phyloP scores from a whole-genome alignment of 768 basidiomycete genomes.

The Favolaschia claudopus region DNA sequence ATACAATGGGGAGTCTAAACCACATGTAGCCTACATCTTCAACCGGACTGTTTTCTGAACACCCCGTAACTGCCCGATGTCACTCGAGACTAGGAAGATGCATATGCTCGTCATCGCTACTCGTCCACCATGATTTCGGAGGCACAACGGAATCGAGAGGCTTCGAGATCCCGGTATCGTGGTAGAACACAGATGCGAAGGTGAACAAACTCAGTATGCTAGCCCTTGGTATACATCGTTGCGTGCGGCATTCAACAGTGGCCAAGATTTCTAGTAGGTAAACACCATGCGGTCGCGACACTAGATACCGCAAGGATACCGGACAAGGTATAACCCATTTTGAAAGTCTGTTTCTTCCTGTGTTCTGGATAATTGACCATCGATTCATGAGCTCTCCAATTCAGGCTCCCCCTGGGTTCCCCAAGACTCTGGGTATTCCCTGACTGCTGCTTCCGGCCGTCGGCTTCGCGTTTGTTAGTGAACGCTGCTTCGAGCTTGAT shows the following conservation, averaged over 20 bases:
- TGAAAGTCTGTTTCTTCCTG: neutral
- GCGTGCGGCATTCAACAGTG: too few relatives aligned
- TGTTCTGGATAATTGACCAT: neutral
- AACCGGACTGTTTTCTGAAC: too few relatives aligned
- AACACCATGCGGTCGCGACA: conserved; percentile 18
- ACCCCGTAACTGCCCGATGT: neutral
- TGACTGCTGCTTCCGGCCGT: too few relatives aligned
- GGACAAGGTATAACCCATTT: conserved; percentile 6
- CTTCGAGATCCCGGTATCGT: neutral
- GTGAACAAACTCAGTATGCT: neutral
- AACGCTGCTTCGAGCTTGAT: too few relatives aligned
- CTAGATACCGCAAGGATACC: conserved; percentile 12
- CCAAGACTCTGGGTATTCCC: too few relatives aligned
- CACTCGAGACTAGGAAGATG: neutral
- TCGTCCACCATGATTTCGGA: neutral
- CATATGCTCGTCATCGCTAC: neutral
- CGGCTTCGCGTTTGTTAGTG: too few relatives aligned
- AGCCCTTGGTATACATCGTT: neutral
- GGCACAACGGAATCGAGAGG: neutral
- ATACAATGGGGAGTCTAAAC: conserved; percentile 81
- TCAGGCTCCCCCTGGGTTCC: too few relatives aligned
- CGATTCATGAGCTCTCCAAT: too few relatives aligned
- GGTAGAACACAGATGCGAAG: conserved; percentile 4
- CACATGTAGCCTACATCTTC: too few relatives aligned
- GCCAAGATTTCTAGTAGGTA: too few relatives aligned